Evolutionary conservation across 1,284 basidiomycete species (phyloP), one percentile per base, ranked within the genome.

Genomic region (Exobasidium cylindrosporum): DNA sequence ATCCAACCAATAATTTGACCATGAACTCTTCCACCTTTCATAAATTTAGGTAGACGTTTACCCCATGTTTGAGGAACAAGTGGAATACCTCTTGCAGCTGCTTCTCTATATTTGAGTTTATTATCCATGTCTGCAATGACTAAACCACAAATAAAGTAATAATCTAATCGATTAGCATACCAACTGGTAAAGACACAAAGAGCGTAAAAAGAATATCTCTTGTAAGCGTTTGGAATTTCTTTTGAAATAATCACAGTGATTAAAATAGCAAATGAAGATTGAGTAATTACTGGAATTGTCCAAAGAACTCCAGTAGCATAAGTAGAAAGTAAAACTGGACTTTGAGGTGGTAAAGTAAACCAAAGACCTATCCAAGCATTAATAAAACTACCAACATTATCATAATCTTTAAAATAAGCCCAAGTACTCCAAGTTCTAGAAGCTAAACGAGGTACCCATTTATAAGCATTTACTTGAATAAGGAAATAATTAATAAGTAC

Each of bases 231-330:
- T 58, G 62, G 66, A 65, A 76, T 73, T 64, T 58, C 55, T 28
- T 32, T 24, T n/a, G 58, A 69, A n/a, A 76, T 57, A 1, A 76
- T 63, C 7, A 68, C 74, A 56, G 68, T 26, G 17, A 60, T n/a
- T 21, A 54, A 24, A 40, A 54, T n/a, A 17, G 28, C 52, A 54
- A 54, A 54, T 6, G 52, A 30, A 40, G 52, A 54, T 54, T 54
- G 52, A 30, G 28, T 54, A 24, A 54, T 54, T 10, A 54, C 52
- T 6, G 52, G 74, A 32, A 74, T 72, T 28, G 74, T 74, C 74
- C 74, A 76, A 7, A 76, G 70, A 47, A 76, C 69, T 64, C 74
- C 73, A 1, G 74, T 76, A 21, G 74, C 74, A 31, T 76, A 76
- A 0, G 64, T 64, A 6, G 70, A 65, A 30, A 71, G 68, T 4